Evolutionary conservation across 164 flowering plant genomes (phyloP).

Genomic region (Saururus chinensis): DNA sequence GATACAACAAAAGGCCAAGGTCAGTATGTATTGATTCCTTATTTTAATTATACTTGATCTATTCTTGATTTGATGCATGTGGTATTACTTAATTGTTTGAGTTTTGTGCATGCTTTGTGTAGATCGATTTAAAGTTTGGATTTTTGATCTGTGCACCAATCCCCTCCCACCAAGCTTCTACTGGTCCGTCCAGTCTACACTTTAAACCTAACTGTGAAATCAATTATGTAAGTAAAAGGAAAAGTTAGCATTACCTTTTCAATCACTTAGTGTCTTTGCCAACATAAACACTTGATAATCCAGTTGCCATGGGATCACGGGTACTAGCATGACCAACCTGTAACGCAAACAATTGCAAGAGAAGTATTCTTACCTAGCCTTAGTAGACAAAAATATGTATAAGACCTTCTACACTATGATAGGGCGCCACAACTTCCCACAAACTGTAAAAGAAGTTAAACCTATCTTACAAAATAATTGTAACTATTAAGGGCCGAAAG

Average conservation of each 20-base stretch:
- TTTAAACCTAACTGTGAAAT: not conserved
- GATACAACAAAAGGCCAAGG: no score
- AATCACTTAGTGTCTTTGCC: constrained; percentile 92
- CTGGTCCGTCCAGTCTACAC: no score
- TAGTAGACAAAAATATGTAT: not conserved
- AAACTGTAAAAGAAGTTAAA: constrained; percentile 97
- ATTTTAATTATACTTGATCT: no score
- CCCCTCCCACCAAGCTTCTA: no score
- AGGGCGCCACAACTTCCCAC: constrained; percentile 89
- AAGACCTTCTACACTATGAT: constrained; percentile 86
- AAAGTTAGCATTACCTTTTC: constrained; percentile 43
- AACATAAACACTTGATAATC: constrained; percentile 85
- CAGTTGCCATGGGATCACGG: constrained; percentile 99
- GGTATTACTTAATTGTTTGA: no score
- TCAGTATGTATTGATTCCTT: no score
- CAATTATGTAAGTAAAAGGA: not conserved
- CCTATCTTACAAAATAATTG: constrained; percentile 32
- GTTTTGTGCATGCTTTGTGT: no score
- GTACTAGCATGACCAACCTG: constrained; percentile 99
- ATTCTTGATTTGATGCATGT: no score
- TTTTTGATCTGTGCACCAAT: no score
- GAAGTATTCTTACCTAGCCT: not conserved
- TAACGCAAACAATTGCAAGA: constrained; percentile 4
- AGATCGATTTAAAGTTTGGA: no score
- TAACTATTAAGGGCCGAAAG: not conserved